A percentile compares a stretch with the other conserved stretches of the same genome.
phyloP scores from a whole-genome alignment of 345 rosid species.

The Erodium maritimum region DNA sequence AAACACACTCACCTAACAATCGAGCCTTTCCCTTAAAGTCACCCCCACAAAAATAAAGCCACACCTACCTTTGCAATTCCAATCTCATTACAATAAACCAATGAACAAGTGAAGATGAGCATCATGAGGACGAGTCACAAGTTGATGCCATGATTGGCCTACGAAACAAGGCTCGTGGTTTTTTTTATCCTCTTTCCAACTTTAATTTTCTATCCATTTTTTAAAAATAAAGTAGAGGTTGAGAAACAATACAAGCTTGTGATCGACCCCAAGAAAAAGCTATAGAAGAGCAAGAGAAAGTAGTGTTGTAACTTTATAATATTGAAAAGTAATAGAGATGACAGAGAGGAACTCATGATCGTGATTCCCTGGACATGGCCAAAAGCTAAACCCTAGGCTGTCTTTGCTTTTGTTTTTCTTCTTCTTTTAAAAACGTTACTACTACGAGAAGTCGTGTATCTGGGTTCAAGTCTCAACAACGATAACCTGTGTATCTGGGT shows the following conservation, averaged over 20 bases:
- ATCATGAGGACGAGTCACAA: neutral
- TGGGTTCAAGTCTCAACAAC: no score
- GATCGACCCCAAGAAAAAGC: slow-evolving; percentile 12
- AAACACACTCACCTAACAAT: no score
- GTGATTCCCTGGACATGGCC: neutral
- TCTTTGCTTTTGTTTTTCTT: slow-evolving; percentile 11
- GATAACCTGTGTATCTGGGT: no score
- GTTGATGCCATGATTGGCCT: slow-evolving; percentile 18
- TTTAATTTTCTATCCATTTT: no score
- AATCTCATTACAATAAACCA: no score
- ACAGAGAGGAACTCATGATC: slow-evolving; percentile 1
- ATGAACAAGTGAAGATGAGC: no score
- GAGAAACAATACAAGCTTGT: slow-evolving; percentile 14
- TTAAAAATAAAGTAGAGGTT: slow-evolving; percentile 15
- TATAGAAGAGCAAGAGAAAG: slow-evolving; percentile 16
- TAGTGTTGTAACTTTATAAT: no score
- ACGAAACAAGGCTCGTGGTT: slow-evolving; percentile 21
- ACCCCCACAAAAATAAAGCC: no score
- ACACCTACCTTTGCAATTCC: no score
- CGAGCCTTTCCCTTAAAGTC: no score
- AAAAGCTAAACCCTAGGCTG: slow-evolving; percentile 18
- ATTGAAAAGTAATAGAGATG: slow-evolving; percentile 10
- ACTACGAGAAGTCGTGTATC: neutral
- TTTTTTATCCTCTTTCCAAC: neutral
- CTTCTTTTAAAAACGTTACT: no score